Evolutionary conservation across 225 moss, liverwort and hornwort species (phyloP).

Genomic region (Rhytidiadelphus loreus): DNA sequence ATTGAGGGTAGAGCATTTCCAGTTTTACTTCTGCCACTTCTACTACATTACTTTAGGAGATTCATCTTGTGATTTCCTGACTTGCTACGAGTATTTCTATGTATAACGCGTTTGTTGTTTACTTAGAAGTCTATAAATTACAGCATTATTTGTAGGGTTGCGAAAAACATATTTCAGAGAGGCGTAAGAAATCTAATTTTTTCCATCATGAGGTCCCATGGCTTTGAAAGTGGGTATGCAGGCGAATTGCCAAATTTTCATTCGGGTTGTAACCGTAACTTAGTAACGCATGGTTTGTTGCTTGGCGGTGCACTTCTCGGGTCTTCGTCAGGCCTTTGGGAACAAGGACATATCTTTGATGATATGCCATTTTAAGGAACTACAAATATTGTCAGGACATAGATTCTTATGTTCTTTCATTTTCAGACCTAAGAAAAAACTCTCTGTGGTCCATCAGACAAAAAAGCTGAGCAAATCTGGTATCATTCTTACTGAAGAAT

Average conservation of each 20-base stretch:
- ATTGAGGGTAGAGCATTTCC: neutral
- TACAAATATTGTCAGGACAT: neutral
- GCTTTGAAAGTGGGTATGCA: neutral
- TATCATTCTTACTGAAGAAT: neutral
- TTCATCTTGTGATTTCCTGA: neutral
- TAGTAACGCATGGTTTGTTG: neutral
- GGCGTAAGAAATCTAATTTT: neutral
- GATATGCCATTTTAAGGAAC: neutral
- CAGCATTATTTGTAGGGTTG: neutral
- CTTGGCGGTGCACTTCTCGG: neutral
- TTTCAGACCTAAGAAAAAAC: neutral
- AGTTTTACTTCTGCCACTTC: neutral
- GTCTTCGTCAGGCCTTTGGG: neutral
- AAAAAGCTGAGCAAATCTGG: neutral
- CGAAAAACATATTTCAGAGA: neutral
- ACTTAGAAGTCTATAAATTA: neutral
- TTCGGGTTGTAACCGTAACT: neutral
- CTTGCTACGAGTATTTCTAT: neutral
- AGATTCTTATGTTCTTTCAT: neutral
- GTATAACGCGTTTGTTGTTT: neutral
- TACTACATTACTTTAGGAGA: neutral
- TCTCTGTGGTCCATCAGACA: neutral
- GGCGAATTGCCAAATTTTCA: neutral
- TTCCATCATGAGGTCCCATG: neutral
- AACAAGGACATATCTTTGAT: neutral